phyloP scores from a whole-genome alignment of 2,329 filamentous ascomycete species.

The Beauveria sp. region DNA sequence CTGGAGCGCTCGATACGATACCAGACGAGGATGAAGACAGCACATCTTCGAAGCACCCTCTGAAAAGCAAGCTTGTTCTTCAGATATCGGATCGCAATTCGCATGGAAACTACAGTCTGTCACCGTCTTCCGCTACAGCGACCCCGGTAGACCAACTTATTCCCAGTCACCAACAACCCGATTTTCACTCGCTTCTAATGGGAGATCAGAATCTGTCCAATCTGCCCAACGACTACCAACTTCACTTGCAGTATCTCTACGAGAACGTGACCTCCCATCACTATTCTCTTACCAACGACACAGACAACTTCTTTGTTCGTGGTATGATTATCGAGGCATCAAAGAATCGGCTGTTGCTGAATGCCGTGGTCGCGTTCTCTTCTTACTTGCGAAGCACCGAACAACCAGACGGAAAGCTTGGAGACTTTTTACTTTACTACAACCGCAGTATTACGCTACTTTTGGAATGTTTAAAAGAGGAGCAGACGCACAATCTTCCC shows the following conservation, averaged over 20 bases:
- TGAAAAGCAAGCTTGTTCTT: slow-evolving; percentile 30
- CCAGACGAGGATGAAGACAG: slow-evolving; percentile 43
- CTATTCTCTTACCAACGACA: slow-evolving; percentile 69
- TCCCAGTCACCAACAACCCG: slow-evolving; percentile 15
- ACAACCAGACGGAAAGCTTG: slow-evolving; percentile 63
- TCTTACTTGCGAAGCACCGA: slow-evolving; percentile 76
- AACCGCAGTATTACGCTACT: slow-evolving; percentile 78
- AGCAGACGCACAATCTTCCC: slow-evolving; percentile 62
- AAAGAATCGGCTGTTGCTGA: slow-evolving; percentile 69
- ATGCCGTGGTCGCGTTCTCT: slow-evolving; percentile 80
- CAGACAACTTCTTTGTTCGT: slow-evolving; percentile 63
- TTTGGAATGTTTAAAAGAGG: slow-evolving; percentile 60
- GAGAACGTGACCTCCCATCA: slow-evolving; percentile 74
- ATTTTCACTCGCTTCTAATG: slow-evolving; percentile 15
- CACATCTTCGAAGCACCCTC: slow-evolving; percentile 16
- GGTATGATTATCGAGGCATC: slow-evolving; percentile 66
- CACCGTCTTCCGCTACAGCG: slow-evolving; percentile 43
- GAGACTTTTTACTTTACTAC: slow-evolving; percentile 82
- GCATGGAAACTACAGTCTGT: slow-evolving; percentile 42
- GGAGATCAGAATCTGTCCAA: slow-evolving; percentile 42
- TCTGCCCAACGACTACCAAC: slow-evolving; percentile 63
- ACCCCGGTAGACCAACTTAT: not conserved
- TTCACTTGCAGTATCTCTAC: slow-evolving; percentile 70
- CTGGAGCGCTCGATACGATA: slow-evolving; percentile 43
- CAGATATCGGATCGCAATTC: slow-evolving; percentile 48